Conservation (phyloP, 192 early-diverging fungal species). For the Coemansia sp. region DNA sequence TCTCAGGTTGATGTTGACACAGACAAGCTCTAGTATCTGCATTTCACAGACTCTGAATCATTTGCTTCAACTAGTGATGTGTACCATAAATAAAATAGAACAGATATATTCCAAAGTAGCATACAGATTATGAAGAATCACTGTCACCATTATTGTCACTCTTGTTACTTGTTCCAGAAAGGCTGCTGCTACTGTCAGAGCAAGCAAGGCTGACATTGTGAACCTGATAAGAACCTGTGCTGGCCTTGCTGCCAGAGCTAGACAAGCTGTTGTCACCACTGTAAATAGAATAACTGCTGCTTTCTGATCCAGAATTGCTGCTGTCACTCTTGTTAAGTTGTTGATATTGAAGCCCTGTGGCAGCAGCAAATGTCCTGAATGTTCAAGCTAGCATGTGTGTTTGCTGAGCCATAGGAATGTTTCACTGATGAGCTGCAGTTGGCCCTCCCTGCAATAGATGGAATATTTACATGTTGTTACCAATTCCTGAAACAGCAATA, state of each 20-base stretch:
- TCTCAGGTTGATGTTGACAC: constrained; percentile 21
- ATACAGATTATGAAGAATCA: background rate
- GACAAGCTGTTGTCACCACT: background rate
- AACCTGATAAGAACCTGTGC: background rate
- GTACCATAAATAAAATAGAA: background rate
- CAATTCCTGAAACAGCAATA: constrained; percentile 73
- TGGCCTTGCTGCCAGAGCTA: background rate
- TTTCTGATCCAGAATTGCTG: background rate
- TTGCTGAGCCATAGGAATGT: constrained; percentile 25
- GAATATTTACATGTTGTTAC: constrained; percentile 70
- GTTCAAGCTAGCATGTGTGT: constrained; percentile 11
- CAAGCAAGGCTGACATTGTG: background rate
- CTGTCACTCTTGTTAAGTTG: background rate
- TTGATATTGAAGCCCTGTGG: background rate
- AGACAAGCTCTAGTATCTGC: constrained; percentile 12
- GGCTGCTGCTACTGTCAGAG: background rate
- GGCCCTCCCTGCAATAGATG: constrained; percentile 50
- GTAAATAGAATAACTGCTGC: background rate
- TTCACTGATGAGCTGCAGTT: constrained; percentile 21
- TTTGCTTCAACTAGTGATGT: background rate
- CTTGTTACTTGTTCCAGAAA: too few species aligned
- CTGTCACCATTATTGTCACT: background rate
- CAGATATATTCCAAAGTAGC: background rate
- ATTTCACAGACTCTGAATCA: constrained; percentile 1
- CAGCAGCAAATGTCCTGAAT: constrained; percentile 5